Percentiles rank a stretch among this genome's conserved stretches.
Evolutionary conservation across 106 monocot species (phyloP).

Genomic region (Acanthochlamys bracteata): DNA sequence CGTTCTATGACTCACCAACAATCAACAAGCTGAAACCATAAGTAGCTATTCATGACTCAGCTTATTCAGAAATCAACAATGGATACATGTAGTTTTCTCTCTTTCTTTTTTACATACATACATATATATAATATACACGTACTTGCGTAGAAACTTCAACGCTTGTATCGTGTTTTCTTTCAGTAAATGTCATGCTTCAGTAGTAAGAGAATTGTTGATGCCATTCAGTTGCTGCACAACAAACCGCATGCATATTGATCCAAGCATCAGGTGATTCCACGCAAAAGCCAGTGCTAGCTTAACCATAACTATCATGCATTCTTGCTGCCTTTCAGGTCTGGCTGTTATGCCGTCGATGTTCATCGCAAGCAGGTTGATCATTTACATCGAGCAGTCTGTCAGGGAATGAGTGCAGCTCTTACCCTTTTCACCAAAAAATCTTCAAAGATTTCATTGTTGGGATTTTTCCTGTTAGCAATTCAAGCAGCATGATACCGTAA

Average conservation of each 20-base stretch:
- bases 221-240: background rate
- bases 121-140: no score
- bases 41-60: no score
- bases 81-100: no score
- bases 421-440: constrained; percentile 19
- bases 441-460: constrained; percentile 21
- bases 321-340: constrained; percentile 1
- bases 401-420: constrained; percentile 11
- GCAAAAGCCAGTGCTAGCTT: constrained; percentile 1
- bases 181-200: background rate
- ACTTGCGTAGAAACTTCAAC: no score
- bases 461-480: constrained; percentile 35
- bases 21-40: no score
- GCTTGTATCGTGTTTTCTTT: background rate
- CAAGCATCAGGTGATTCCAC: constrained; percentile 4
- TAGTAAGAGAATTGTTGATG: constrained; percentile 2
- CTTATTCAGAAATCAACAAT: no score
- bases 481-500: constrained; percentile 24
- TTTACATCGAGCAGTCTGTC: constrained; percentile 1
- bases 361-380: no score
- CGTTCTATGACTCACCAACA: no score
- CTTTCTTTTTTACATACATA: no score
- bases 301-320: constrained; percentile 6
- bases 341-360: background rate
- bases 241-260: background rate